Evolutionary conservation across 768 basidiomycete species (phyloP).

Genomic region (Rhizopogon vinicolor): DNA sequence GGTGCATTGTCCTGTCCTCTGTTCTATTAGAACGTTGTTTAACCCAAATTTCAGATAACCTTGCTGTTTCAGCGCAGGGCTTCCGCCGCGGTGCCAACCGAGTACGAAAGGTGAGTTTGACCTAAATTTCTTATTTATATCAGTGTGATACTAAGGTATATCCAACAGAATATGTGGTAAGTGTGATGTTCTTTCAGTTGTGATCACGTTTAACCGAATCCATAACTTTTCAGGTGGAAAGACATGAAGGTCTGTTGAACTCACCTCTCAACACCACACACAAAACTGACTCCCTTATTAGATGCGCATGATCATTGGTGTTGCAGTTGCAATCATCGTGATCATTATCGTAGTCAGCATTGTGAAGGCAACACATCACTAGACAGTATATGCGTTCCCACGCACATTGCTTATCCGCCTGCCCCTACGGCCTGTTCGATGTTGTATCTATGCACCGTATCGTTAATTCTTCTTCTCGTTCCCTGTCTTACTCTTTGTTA

Average conservation of each 20-base stretch:
- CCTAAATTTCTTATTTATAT: conserved; percentile 20
- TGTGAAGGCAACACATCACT: conserved; percentile 74
- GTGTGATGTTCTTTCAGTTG: conserved; percentile 21
- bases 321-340: conserved; percentile 85
- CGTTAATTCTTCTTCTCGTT: conserved; percentile 22
- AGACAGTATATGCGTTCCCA: conserved; percentile 11
- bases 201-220: conserved; percentile 5
- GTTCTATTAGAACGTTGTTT: not conserved
- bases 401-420: not conserved
- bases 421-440: conserved; percentile 16
- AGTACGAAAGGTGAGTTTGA: conserved; percentile 78
- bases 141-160: conserved; percentile 4
- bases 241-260: conserved; percentile 78
- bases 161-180: conserved; percentile 83
- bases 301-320: conserved; percentile 97
- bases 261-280: not conserved
- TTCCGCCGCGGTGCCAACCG: conserved; percentile 97
- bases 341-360: conserved; percentile 95
- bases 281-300: conserved; percentile 25
- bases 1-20: conserved; percentile 49
- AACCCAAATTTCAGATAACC: conserved; percentile 59
- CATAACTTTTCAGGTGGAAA: conserved; percentile 69
- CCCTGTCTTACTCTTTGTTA: conserved; percentile 12
- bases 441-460: conserved; percentile 42
- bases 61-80: conserved; percentile 98